Evolutionary conservation across 352 stramenopile species (phyloP).

Genomic region (Pythium brassicae): DNA sequence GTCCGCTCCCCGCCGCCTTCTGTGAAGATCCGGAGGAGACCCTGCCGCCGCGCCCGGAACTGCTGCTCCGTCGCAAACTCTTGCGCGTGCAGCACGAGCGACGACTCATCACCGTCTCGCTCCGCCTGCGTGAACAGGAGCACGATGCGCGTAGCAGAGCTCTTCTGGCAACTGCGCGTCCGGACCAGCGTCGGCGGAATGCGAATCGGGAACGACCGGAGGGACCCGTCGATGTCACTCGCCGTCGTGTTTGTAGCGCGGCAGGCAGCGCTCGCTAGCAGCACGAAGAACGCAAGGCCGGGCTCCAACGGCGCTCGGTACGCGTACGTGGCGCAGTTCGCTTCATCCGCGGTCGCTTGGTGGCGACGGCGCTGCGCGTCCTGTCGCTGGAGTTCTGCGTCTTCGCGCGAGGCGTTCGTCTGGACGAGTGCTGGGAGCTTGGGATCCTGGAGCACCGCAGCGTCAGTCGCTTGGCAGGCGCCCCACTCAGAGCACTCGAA

Average conservation of each 20-base stretch:
- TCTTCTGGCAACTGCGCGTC: background rate
- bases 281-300: conserved; percentile 45
- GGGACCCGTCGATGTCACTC: background rate
- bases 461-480: background rate
- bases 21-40: conserved; percentile 7
- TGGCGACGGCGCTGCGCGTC: conserved; percentile 26
- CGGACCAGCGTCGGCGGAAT: conserved; percentile 21
- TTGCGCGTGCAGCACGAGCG: conserved; percentile 11
- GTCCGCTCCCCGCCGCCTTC: background rate
- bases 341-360: conserved; percentile 31
- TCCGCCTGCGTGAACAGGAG: conserved; percentile 8
- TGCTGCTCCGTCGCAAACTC: conserved; percentile 10
- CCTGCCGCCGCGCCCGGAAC: conserved; percentile 10
- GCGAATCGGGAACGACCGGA: conserved; percentile 21
- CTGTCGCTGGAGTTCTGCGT: background rate
- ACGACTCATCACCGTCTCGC: background rate
- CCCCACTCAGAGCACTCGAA: background rate
- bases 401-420: background rate
- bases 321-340: conserved; percentile 35
- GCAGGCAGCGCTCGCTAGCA: conserved; percentile 12
- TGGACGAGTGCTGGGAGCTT: conserved; percentile 5
- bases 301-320: conserved; percentile 26
- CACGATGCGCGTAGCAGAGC: background rate
- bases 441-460: background rate
- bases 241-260: background rate